These are phyloP conservation scores for Beauveria pseudobassiana DNA, from an alignment of 2,329 filamentous ascomycete species.

Conservation along the genomic window DNA sequence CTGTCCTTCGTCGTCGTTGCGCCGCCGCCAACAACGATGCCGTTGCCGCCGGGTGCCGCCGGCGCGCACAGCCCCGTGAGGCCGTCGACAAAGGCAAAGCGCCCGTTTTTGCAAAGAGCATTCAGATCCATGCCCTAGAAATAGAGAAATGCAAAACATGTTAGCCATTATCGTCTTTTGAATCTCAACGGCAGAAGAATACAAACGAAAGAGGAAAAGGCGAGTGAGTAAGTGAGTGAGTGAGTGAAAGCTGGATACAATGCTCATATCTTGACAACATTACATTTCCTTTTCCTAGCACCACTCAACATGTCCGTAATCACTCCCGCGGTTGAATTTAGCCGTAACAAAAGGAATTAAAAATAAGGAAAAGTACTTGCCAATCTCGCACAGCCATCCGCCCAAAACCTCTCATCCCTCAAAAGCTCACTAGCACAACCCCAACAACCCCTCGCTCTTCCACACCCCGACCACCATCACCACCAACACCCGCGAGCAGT, in stretches of 20 bases:
- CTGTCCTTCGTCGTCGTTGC: conserved; percentile 1
- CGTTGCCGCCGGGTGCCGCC: conserved; percentile 2
- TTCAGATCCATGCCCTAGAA: conserved; percentile 63
- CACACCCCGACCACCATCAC: conserved; percentile 15
- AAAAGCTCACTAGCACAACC: conserved; percentile 79
- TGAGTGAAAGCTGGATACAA: too few relatives aligned
- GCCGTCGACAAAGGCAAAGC: conserved; percentile 70
- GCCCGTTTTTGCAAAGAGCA: conserved; percentile 45
- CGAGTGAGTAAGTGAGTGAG: too few relatives aligned
- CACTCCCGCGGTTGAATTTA: too few relatives aligned
- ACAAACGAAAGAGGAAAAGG: too few relatives aligned
- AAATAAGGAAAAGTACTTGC: conserved; percentile 30
- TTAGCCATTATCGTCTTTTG: too few relatives aligned
- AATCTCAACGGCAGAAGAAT: neutral
- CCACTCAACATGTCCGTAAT: neutral
- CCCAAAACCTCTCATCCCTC: conserved; percentile 73
- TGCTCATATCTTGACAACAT: too few relatives aligned
- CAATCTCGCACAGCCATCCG: conserved; percentile 58
- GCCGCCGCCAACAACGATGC: conserved; percentile 22
- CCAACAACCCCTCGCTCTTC: conserved; percentile 27
- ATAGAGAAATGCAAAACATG: too few relatives aligned
- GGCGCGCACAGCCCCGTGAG: conserved; percentile 48
- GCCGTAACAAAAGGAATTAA: too few relatives aligned
- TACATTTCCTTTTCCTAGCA: neutral
- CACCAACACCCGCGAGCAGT: conserved; percentile 12